These are phyloP conservation scores for Alternaria sp. DNA, from an alignment of 2,329 filamentous ascomycete genomes.

Conservation along the genomic window DNA sequence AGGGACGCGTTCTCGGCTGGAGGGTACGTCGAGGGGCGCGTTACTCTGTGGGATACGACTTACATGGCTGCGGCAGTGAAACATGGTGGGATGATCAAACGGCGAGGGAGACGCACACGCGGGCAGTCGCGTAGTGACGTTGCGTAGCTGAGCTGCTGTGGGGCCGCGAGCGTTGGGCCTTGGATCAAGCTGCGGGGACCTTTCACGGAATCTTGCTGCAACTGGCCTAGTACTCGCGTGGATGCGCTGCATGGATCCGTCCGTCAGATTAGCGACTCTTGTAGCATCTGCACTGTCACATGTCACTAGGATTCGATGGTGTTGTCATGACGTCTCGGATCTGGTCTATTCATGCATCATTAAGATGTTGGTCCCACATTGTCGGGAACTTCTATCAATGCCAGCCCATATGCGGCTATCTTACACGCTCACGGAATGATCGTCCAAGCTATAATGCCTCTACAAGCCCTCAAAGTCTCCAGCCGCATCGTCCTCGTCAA, in stretches of 20 bases:
- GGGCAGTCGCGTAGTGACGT: slow-evolving; percentile 9
- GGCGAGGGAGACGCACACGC: neutral
- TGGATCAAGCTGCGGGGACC: slow-evolving; percentile 27
- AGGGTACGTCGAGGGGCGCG: neutral
- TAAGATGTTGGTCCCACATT: slow-evolving; percentile 17
- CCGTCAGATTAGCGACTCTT: slow-evolving; percentile 4
- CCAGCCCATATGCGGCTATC: slow-evolving; percentile 24
- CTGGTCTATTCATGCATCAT: slow-evolving; percentile 32
- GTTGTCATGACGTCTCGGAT: slow-evolving; percentile 2
- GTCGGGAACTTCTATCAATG: slow-evolving; percentile 29
- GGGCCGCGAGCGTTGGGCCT: slow-evolving; percentile 11
- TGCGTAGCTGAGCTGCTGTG: slow-evolving; percentile 9
- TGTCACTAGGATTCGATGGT: neutral
- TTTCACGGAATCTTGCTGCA: slow-evolving; percentile 33
- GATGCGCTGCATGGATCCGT: slow-evolving; percentile 22
- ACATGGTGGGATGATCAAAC: slow-evolving; percentile 27
- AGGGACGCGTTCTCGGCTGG: neutral
- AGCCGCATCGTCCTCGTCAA: slow-evolving; percentile 94
- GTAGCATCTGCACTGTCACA: slow-evolving; percentile 3
- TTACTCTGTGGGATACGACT: slow-evolving; percentile 4
- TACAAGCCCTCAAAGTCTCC: slow-evolving; percentile 97
- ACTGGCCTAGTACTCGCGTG: slow-evolving; percentile 26
- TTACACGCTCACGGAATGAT: slow-evolving; percentile 19
- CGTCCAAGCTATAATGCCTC: slow-evolving; percentile 9
- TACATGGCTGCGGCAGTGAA: slow-evolving; percentile 30